These are phyloP conservation scores for Psilocybe subaeruginosa DNA, from an alignment of 768 basidiomycete genomes.

Conservation along the genomic window DNA sequence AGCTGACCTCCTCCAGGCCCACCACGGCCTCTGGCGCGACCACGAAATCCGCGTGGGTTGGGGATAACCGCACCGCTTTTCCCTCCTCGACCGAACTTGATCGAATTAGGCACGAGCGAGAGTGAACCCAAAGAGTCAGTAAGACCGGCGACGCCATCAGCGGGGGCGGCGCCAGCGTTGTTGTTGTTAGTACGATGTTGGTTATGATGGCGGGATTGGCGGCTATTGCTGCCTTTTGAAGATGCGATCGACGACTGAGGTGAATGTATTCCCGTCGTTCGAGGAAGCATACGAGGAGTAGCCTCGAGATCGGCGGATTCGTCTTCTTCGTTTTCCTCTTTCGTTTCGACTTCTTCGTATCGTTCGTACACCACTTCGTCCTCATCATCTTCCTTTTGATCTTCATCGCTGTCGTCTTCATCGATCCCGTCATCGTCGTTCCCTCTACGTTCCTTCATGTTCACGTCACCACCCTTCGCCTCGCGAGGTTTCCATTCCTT, in stretches of 20 bases:
- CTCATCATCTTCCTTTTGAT: constrained; percentile 6
- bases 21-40: constrained; percentile 26
- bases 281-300: constrained; percentile 28
- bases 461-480: constrained; percentile 1
- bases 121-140: constrained; percentile 46
- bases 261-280: constrained; percentile 18
- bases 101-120: constrained; percentile 66
- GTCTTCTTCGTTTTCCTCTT: constrained; percentile 23
- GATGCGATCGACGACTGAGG: constrained; percentile 22
- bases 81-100: constrained; percentile 77
- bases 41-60: constrained; percentile 23
- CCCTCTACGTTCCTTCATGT: constrained; percentile 22
- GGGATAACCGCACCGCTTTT: constrained; percentile 54
- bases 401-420: constrained; percentile 27
- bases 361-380: constrained; percentile 22
- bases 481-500: constrained; percentile 65
- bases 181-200: constrained; percentile 4
- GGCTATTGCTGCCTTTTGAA: constrained; percentile 1
- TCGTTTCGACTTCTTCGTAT: constrained; percentile 21
- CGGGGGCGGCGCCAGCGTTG: constrained; percentile 19
- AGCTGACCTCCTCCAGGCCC: not conserved
- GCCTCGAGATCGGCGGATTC: constrained; percentile 27
- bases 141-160: constrained; percentile 47
- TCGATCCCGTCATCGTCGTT: constrained; percentile 31
- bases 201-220: constrained; percentile 8